These are phyloP conservation scores for Aquilaria malaccensis DNA, from an alignment of 345 rosid species.

Conservation along the genomic window DNA sequence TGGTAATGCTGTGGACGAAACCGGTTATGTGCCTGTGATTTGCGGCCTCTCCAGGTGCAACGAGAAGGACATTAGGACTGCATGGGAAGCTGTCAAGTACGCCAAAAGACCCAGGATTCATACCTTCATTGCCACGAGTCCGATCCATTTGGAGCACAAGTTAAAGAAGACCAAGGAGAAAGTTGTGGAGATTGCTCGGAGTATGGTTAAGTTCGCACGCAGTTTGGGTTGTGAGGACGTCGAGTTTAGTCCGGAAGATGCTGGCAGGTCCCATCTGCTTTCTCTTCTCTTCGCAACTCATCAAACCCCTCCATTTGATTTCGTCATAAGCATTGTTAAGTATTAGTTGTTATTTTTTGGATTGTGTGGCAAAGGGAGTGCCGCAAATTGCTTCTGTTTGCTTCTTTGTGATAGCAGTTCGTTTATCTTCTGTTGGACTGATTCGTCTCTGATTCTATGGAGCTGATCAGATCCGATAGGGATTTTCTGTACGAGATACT, in stretches of 20 bases:
- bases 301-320: background rate
- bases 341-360: too few species aligned
- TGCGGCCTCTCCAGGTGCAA: slow-evolving; percentile 91
- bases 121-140: slow-evolving; percentile 83
- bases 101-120: slow-evolving; percentile 85
- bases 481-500: slow-evolving; percentile 73
- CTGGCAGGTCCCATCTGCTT: slow-evolving; percentile 50
- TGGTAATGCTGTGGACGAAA: slow-evolving; percentile 55
- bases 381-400: too few species aligned
- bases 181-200: slow-evolving; percentile 70
- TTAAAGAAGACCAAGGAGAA: slow-evolving; percentile 63
- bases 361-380: too few species aligned
- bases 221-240: slow-evolving; percentile 90
- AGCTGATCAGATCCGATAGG: slow-evolving; percentile 62
- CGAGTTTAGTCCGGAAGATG: slow-evolving; percentile 96
- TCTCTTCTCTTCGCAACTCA: background rate
- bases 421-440: background rate
- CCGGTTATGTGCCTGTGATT: slow-evolving; percentile 81
- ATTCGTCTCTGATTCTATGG: slow-evolving; percentile 1
- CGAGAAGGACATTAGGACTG: slow-evolving; percentile 60
- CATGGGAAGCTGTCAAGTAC: slow-evolving; percentile 87
- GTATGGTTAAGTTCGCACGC: slow-evolving; percentile 64
- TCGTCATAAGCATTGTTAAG: too few species aligned
- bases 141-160: slow-evolving; percentile 76
- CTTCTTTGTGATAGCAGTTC: too few species aligned